Conservation (phyloP, 805 yeast species). For the Teunomyces panamensis region DNA sequence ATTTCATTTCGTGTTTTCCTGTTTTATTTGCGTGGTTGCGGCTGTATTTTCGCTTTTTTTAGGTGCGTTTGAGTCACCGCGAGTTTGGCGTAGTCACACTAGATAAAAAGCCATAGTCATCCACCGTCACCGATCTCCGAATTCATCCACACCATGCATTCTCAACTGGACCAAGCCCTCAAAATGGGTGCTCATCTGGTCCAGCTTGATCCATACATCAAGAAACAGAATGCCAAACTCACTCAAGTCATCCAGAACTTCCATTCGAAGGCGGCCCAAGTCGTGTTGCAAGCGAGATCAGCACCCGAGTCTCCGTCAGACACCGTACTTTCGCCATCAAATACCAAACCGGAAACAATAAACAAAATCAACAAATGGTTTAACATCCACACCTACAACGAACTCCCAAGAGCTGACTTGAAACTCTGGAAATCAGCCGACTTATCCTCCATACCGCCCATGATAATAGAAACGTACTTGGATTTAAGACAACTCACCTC, state of each 20-base stretch:
- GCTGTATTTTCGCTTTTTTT: background rate
- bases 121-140: background rate
- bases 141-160: slow-evolving; percentile 3
- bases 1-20: no score
- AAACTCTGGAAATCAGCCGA: slow-evolving; percentile 57
- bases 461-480: slow-evolving; percentile 79
- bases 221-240: slow-evolving; percentile 31
- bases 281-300: slow-evolving; percentile 49
- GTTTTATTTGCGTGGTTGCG: background rate
- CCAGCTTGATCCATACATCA: slow-evolving; percentile 10
- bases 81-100: slow-evolving; percentile 4
- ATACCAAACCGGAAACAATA: slow-evolving; percentile 13
- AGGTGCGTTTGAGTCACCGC: background rate
- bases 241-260: slow-evolving; percentile 55
- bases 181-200: slow-evolving; percentile 1
- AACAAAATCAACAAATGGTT: slow-evolving; percentile 59
- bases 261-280: slow-evolving; percentile 60
- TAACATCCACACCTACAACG: slow-evolving; percentile 45
- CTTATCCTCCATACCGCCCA: slow-evolving; percentile 59
- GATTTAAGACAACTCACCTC: slow-evolving; percentile 59
- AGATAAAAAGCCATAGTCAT: slow-evolving; percentile 3
- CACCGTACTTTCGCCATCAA: slow-evolving; percentile 4
- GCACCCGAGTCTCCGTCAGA: slow-evolving; percentile 17
- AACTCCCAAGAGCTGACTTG: slow-evolving; percentile 52
- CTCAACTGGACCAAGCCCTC: background rate